Evolutionary conservation across 352 stramenopile species (phyloP), one percentile per base, ranked within the genome.

Genomic region (Phytophthora capsici): DNA sequence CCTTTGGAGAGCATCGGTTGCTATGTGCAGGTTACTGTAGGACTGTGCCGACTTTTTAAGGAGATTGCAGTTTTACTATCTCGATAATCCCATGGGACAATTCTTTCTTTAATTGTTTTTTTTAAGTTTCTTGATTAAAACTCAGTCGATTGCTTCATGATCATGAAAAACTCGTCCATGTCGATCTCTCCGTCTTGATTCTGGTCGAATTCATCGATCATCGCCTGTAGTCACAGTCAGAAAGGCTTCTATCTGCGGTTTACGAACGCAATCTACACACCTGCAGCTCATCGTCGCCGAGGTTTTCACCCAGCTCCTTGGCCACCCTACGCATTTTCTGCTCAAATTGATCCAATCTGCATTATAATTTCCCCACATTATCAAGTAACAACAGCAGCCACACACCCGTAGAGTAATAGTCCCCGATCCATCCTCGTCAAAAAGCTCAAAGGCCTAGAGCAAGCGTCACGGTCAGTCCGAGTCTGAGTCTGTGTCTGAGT

Each of bases 151-250:
- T 94, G 82, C 63, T 93, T 95, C 86, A 95, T 95, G 57, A 93
- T 94, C 48, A 81, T 71, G 47, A 94, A 90, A 63, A 98, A 98
- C 70, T 98, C 94, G 46, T 95, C 82, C 43, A 87, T 68, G 55
- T 84, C 87, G 61, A 98, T 98, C 62, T 93, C 86, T 43, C 93
- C 94, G 67, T 98, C 93, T 57, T 97, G 86, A 63, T 98, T 94
- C 46, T 95, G 79, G 58, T 98, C 93, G 50, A 98, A 98, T 76
- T 98, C 93, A 49, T 98, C 93, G 57, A 98, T 98, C 94, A 98
- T 98, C 4, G 91, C 93, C 77, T 97, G 66, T 3, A 13, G n/a
- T 12, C 12, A 53, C 22, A 41, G 8, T 51, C 23, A 59, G 16
- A 14, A 0, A 49, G 8, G 0, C 36, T 14, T 34, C 28, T 47